Percentiles rank a stretch among this genome's conserved stretches.
These are phyloP conservation scores for Gossypium raimondii DNA, from an alignment of 345 rosid species.

Conservation along the genomic window DNA sequence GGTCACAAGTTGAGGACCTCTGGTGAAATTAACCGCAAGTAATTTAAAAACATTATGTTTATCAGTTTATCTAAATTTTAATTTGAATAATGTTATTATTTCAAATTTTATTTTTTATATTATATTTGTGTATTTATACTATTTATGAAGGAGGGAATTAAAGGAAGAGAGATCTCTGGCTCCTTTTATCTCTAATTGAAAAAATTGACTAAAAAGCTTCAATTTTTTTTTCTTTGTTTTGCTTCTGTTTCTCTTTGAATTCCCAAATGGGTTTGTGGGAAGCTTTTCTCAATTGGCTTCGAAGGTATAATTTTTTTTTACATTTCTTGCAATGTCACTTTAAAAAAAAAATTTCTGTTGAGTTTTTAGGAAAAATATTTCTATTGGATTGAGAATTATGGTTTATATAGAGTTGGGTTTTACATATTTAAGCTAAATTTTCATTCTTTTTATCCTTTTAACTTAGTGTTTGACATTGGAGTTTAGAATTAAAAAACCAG, in stretches of 20 bases:
- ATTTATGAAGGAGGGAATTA: not conserved
- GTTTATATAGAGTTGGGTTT: not conserved
- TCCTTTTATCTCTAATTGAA: not conserved
- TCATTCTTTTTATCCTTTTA: not conserved
- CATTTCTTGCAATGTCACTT: too few species aligned
- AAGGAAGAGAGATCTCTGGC: constrained; percentile 20
- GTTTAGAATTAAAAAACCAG: not conserved
- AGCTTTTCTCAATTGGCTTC: constrained; percentile 79
- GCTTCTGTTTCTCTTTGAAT: constrained; percentile 20
- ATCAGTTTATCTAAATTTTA: too few species aligned
- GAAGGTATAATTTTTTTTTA: constrained; percentile 35
- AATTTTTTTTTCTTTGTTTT: constrained; percentile 6
- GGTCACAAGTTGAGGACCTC: too few species aligned
- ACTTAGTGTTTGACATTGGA: not conserved
- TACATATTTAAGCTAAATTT: not conserved
- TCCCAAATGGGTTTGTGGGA: constrained; percentile 59
- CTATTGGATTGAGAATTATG: not conserved
- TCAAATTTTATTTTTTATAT: too few species aligned
- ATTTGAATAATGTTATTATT: too few species aligned
- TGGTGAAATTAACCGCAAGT: too few species aligned
- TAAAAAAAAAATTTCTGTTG: not conserved
- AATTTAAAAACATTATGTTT: too few species aligned
- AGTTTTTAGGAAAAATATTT: not conserved
- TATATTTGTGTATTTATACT: too few species aligned
- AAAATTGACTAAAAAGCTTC: not conserved